These are phyloP conservation scores for Parathielavia hyrcaniae DNA, from an alignment of 495 filamentous ascomycete genomes.

Conservation along the genomic window DNA sequence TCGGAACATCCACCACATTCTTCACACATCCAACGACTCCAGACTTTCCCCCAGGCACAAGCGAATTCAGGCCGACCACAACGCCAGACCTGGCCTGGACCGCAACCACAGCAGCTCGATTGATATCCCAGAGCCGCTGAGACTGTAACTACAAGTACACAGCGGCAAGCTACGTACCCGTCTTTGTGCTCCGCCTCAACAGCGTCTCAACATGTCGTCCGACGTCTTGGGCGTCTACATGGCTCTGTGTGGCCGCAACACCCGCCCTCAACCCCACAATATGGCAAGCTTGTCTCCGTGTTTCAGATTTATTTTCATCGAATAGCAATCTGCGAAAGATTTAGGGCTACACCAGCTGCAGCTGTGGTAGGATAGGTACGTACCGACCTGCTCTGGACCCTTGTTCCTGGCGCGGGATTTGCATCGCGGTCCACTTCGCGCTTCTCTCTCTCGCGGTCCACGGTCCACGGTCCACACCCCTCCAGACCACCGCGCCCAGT, in stretches of 20 bases:
- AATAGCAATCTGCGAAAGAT: slow-evolving; percentile 14
- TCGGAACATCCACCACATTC: neutral
- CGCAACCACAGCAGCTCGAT: slow-evolving; percentile 10
- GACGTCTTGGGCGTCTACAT: slow-evolving; percentile 7
- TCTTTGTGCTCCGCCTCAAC: slow-evolving; percentile 16
- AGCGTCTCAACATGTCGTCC: slow-evolving; percentile 13
- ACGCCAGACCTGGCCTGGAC: neutral
- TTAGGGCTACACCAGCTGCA: slow-evolving; percentile 23
- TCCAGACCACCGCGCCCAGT: slow-evolving; percentile 23
- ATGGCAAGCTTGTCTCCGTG: slow-evolving; percentile 33
- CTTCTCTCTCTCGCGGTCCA: slow-evolving; percentile 18
- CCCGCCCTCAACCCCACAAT: slow-evolving; percentile 11
- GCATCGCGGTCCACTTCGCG: slow-evolving; percentile 7
- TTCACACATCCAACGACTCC: too few species aligned
- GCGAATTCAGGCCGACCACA: neutral
- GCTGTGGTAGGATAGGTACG: slow-evolving; percentile 24
- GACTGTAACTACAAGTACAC: neutral
- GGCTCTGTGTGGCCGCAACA: slow-evolving; percentile 12
- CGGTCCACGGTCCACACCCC: slow-evolving; percentile 14
- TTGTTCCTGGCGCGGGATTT: slow-evolving; percentile 11
- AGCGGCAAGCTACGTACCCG: slow-evolving; percentile 17
- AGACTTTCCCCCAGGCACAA: too few species aligned
- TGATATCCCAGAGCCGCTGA: slow-evolving; percentile 28
- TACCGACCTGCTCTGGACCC: slow-evolving; percentile 11
- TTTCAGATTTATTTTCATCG: slow-evolving; percentile 41